Percentiles rank a stretch among this genome's conserved stretches.
These are phyloP conservation scores for Diplodia scrobiculata DNA, from an alignment of 2,329 filamentous ascomycete species.

Conservation along the genomic window DNA sequence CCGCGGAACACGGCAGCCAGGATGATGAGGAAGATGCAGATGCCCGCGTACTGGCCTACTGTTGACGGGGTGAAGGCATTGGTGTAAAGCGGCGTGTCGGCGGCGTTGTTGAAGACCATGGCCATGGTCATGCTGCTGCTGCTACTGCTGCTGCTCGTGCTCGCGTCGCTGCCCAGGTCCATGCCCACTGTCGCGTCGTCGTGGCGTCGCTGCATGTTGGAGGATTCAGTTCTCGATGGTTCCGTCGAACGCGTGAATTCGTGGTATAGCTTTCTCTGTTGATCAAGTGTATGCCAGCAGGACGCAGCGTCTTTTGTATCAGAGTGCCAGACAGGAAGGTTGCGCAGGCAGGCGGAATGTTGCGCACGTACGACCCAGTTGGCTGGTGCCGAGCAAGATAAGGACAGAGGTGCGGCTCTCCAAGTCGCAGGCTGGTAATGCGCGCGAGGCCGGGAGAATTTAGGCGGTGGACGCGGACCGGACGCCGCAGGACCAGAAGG, in stretches of 20 bases:
- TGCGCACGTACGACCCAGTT: conserved; percentile 19
- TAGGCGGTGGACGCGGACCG: neutral
- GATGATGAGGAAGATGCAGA: conserved; percentile 85
- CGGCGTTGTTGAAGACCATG: conserved; percentile 31
- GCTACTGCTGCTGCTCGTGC: neutral
- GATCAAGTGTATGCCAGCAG: neutral
- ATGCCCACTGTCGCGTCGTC: conserved; percentile 25
- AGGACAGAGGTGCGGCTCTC: neutral
- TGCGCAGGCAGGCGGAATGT: neutral
- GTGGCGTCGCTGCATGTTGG: conserved; percentile 23
- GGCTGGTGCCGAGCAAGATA: neutral
- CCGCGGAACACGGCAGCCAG: conserved; percentile 70
- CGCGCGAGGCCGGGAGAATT: neutral
- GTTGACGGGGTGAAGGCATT: conserved; percentile 72
- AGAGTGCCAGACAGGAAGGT: neutral
- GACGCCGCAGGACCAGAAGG: neutral
- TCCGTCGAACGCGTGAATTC: neutral
- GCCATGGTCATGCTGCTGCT: conserved; percentile 19
- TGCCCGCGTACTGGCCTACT: conserved; percentile 76
- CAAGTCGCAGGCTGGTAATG: conserved; percentile 9
- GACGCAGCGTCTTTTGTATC: conserved; percentile 7
- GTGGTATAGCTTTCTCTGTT: neutral
- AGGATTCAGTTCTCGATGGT: neutral
- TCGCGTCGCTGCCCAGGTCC: conserved; percentile 29
- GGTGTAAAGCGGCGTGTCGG: conserved; percentile 62